A percentile compares a stretch with the other conserved stretches of the same genome.
Conservation (phyloP, 2,329 filamentous ascomycete genomes). For the Coniochaeta sp. region DNA sequence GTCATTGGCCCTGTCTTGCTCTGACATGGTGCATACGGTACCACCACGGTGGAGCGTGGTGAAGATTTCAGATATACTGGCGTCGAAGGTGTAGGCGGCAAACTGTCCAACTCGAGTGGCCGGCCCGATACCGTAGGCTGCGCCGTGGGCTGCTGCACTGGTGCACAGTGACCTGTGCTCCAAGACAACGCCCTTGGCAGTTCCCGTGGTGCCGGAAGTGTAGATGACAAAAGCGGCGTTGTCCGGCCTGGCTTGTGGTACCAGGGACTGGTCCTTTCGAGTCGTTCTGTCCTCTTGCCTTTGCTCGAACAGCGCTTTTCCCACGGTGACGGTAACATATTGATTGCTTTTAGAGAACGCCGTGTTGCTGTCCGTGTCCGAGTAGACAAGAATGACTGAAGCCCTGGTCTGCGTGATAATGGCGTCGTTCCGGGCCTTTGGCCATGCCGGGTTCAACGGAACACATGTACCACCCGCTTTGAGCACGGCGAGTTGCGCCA, state of each 20-base stretch:
- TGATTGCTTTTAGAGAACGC: too few species aligned
- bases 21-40: not conserved
- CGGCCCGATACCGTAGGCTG: not conserved
- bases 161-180: slow-evolving; percentile 22
- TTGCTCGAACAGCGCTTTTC: too few species aligned
- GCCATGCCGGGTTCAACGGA: not conserved
- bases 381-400: not conserved
- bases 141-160: not conserved
- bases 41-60: not conserved
- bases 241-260: too few species aligned
- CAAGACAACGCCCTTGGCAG: slow-evolving; percentile 54
- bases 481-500: slow-evolving; percentile 1
- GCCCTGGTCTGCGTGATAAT: not conserved
- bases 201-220: slow-evolving; percentile 58
- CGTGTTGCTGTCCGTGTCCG: too few species aligned
- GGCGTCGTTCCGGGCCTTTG: not conserved
- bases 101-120: not conserved
- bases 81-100: not conserved
- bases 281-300: too few species aligned
- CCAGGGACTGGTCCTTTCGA: too few species aligned
- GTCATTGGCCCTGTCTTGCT: not conserved
- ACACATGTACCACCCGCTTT: slow-evolving; percentile 2
- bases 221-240: slow-evolving; percentile 41
- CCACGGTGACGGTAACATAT: too few species aligned
- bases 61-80: not conserved